A percentile compares a stretch with the other conserved stretches of the same genome.
Conservation (phyloP, 2,329 filamentous ascomycete genomes). For the Ophiostoma australiae region DNA sequence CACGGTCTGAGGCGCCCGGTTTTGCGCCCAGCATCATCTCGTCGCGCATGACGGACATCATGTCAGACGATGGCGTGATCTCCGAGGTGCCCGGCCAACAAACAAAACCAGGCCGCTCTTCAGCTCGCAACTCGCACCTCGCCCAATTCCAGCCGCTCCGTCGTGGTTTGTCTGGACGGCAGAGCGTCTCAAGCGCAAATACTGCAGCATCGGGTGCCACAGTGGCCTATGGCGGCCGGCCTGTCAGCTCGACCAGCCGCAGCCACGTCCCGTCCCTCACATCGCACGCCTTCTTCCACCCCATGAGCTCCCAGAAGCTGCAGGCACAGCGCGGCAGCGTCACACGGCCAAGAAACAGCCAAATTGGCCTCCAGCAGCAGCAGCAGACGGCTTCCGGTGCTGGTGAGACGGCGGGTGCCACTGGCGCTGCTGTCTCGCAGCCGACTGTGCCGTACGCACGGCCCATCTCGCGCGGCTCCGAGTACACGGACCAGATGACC, state of each 20-base stretch:
- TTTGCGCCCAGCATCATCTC: constrained; percentile 58
- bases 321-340: constrained; percentile 75
- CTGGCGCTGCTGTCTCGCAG: constrained; percentile 31
- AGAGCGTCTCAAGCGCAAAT: constrained; percentile 39
- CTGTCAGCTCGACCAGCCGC: constrained; percentile 64
- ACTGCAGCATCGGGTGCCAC: constrained; percentile 24
- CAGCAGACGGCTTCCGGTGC: not conserved
- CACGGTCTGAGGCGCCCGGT: constrained; percentile 43
- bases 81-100: constrained; percentile 29
- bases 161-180: constrained; percentile 44
- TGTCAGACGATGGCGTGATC: constrained; percentile 49
- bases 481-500: constrained; percentile 69
- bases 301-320: constrained; percentile 92
- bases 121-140: constrained; percentile 40
- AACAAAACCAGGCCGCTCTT: not conserved
- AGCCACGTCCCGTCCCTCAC: constrained; percentile 88
- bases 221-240: constrained; percentile 44
- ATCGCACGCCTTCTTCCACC: constrained; percentile 87
- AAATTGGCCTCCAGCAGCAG: constrained; percentile 24
- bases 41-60: constrained; percentile 64
- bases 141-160: constrained; percentile 46
- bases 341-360: constrained; percentile 37
- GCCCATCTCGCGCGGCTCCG: constrained; percentile 72
- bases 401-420: not conserved
- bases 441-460: constrained; percentile 45